Base-by-base conservation (phyloP, 208 protist species). In the Borovskyia barvae region DNA sequence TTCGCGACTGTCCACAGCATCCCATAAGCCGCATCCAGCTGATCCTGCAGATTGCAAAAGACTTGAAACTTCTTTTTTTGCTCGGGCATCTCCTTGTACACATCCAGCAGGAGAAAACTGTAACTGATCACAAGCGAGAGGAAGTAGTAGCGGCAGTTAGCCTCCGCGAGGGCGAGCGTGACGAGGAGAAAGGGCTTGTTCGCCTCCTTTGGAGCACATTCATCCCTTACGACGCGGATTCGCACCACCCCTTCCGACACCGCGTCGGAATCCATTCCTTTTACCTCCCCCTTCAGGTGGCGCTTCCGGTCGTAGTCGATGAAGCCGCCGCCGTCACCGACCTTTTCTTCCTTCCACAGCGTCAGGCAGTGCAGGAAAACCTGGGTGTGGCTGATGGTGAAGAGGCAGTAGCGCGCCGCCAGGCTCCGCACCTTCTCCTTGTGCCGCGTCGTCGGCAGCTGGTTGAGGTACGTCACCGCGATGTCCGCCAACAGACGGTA, bases 361-460 rank as follows among this genome's bases (percentile, higher is more conserved):
- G 39, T 45, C 30, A 65, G 52, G 12, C 60, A 48, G 55, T 64
- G 65, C 22, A 64, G 54, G n/a, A 65, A 30, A 0, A 58, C 28
- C 33, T 72, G 65, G 0, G 49, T 64, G 48, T 72, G 65, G 17
- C 30, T 58, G 49, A 58, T 49, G 37, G 60, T 47, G 15, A 65
- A 45, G 55, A 49, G 6, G 41, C 43, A 72, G 55, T 58, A 72
- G 28, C 41, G 49, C 46, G 51, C 49, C 26, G 45, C 65, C 17
- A 72, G 46, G 14, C 33, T 24, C 29, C 45, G 46, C 1, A 40
- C 43, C 39, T 72, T 63, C 45, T 54, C 48, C 48, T 22, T 9
- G 11, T 25, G 6, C 8, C 9, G 26, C 14, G 48, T 37, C 7
- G 29, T 11, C 2, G 30, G 9, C 7, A 54, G 6, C 2, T 29